Percentiles rank a stretch among this genome's conserved stretches.
Evolutionary conservation across 225 moss, liverwort and hornwort species (phyloP).

Genomic region (Marchantia polymorpha): DNA sequence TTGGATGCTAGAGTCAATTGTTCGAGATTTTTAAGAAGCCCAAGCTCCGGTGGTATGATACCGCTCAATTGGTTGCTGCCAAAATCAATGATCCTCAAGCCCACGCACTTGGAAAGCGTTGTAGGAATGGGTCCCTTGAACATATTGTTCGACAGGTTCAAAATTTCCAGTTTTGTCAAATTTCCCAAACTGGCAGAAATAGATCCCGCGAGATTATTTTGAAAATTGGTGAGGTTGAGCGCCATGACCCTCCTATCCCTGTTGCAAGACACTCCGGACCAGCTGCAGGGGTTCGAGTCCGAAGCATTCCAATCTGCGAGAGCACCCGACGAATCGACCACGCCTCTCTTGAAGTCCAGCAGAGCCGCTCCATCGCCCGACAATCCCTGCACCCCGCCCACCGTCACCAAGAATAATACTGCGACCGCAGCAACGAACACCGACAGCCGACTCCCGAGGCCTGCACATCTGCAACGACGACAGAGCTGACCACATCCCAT

Average conservation of each 20-base stretch:
- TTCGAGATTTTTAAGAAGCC: constrained; percentile 6
- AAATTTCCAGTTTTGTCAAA: constrained; percentile 39
- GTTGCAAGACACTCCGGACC: constrained; percentile 55
- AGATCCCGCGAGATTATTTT: constrained; percentile 47
- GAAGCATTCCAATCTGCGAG: constrained; percentile 42
- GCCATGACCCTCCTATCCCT: constrained; percentile 17
- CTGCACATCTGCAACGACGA: no score
- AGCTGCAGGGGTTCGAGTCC: constrained; percentile 51
- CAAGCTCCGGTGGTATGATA: constrained; percentile 27
- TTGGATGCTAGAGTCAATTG: constrained; percentile 16
- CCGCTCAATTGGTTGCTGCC: constrained; percentile 44
- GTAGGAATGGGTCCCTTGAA: constrained; percentile 54
- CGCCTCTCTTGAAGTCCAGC: constrained; percentile 45
- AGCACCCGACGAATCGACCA: constrained; percentile 36
- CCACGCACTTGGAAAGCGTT: constrained; percentile 44
- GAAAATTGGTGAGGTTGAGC: constrained; percentile 26
- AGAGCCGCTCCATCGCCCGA: constrained; percentile 52
- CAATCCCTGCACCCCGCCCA: constrained; percentile 25
- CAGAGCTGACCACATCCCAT: not conserved
- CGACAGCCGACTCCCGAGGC: not conserved
- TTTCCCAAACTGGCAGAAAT: constrained; percentile 58
- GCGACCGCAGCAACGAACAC: not conserved
- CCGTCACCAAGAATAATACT: not conserved
- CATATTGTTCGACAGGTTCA: constrained; percentile 48
- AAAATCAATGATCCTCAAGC: constrained; percentile 39